Evolutionary conservation across 257 asterid genomes (phyloP), one percentile per base, ranked within the genome.

Genomic region (Nicotiana undulata): DNA sequence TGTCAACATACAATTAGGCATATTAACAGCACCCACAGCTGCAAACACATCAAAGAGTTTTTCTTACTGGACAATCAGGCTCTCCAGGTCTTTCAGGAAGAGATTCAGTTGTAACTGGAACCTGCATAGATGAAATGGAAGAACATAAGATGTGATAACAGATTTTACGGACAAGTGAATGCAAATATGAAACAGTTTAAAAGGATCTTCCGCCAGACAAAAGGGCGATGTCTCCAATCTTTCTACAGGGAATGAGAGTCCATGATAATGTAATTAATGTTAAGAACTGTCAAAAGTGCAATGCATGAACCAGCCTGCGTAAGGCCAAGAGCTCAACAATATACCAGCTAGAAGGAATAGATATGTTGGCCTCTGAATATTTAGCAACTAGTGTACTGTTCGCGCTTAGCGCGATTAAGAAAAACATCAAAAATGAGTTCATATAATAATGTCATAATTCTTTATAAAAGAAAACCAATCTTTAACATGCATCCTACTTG

Each of bases 11-110:
- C 46, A 80, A 65, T 80, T 31, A 65, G 82, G 82, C 28, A 83
- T 26, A 78, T 15, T 77, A 82, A 74, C 56, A 70, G 66, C 34
- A 29, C 20, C 5, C 51, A 75, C n/a, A 75, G 63, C 55, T 81
- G 78, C 37, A 22, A 81, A 79, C 83, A 68, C 68, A 82, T 40
- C 74, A 64, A 68, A 56, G 44, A 84, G 58, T 61, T 29, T 66
- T 64, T 80, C 98, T 91, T 90, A 96, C 99, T 37, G 98, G 99
- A 88, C 99, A 96, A 88, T 96, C 97, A 28, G 97, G 93, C 88
- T 88, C 93, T 79, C 94, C 95, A 46, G 94, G 94, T 88, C 98
- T 89, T 85, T 92, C 97, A 32, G 99, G 99, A 83, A 91, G 97
- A 86, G 88, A 32, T 82, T 95, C 98, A 67, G 86, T 87, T 32